A percentile compares a stretch with the other conserved stretches of the same genome.
Evolutionary conservation across 768 basidiomycete genomes (phyloP).

Genomic region (Agrocybe praecox): DNA sequence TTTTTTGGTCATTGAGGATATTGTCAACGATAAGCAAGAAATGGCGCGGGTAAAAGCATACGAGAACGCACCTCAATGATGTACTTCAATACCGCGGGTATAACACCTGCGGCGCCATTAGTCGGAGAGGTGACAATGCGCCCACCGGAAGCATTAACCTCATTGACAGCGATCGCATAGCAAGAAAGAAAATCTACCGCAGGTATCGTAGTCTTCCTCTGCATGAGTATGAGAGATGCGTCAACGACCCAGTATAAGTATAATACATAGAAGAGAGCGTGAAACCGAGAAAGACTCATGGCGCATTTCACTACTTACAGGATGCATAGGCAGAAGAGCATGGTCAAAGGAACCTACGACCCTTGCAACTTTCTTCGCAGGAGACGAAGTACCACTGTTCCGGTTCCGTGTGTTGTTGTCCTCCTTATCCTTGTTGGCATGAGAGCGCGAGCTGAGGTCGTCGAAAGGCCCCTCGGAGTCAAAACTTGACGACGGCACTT

Average conservation of each 20-base stretch:
- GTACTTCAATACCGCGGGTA: constrained; percentile 91
- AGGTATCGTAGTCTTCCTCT: constrained; percentile 88
- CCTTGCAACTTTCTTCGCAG: constrained; percentile 30
- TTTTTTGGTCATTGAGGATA: background rate
- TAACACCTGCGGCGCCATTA: constrained; percentile 92
- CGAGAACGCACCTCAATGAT: constrained; percentile 64
- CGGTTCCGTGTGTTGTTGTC: background rate
- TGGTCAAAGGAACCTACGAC: constrained; percentile 84
- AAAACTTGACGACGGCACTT: constrained; percentile 2
- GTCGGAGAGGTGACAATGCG: constrained; percentile 95
- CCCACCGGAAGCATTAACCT: constrained; percentile 92
- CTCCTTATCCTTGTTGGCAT: background rate
- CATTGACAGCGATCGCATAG: constrained; percentile 94
- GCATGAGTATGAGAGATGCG: background rate
- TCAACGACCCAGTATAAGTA: background rate
- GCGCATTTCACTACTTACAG: too few species aligned
- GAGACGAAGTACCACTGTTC: background rate
- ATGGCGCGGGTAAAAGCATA: constrained; percentile 5
- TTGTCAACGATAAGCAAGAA: constrained; percentile 29
- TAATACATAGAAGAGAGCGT: too few species aligned
- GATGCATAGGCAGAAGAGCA: constrained; percentile 77
- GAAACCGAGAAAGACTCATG: too few species aligned
- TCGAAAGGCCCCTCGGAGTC: constrained; percentile 3
- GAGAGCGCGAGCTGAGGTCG: background rate
- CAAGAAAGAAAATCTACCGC: constrained; percentile 93